Evolutionary conservation across 129 eudicot genomes (phyloP).

Genomic region (Logfia minima): DNA sequence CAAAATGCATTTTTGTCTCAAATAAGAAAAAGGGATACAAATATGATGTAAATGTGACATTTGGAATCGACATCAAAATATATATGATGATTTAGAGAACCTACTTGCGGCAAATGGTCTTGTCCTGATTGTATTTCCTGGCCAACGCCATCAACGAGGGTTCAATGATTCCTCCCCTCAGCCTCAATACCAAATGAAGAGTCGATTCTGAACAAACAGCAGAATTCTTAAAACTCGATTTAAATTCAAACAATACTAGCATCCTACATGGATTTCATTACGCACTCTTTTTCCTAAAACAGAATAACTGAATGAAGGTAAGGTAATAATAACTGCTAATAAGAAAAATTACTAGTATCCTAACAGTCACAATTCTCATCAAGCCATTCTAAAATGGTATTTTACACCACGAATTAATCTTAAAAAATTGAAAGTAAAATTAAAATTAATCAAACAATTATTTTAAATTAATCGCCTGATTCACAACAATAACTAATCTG

Average conservation of each 20-base stretch:
- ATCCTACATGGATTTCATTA: too few relatives aligned
- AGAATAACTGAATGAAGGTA: neutral
- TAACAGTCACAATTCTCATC: neutral
- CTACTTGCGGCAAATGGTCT: slow-evolving; percentile 30
- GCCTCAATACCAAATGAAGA: slow-evolving; percentile 34
- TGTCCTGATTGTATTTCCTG: slow-evolving; percentile 23
- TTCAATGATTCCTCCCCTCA: slow-evolving; percentile 29
- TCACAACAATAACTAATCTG: neutral
- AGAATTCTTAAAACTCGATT: neutral
- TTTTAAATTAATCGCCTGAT: neutral
- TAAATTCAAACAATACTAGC: neutral
- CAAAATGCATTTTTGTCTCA: neutral
- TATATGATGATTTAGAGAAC: neutral
- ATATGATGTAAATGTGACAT: neutral
- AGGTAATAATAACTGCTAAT: neutral
- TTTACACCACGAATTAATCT: neutral
- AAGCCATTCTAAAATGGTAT: neutral
- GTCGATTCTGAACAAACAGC: slow-evolving; percentile 9
- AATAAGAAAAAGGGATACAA: neutral
- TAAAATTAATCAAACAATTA: too few relatives aligned
- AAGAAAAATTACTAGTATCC: neutral
- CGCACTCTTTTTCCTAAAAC: too few relatives aligned
- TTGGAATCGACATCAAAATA: neutral
- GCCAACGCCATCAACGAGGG: slow-evolving; percentile 38
- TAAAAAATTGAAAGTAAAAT: too few relatives aligned